Evolutionary conservation across 345 rosid genomes (phyloP).

Genomic region (Microcos paniculata): DNA sequence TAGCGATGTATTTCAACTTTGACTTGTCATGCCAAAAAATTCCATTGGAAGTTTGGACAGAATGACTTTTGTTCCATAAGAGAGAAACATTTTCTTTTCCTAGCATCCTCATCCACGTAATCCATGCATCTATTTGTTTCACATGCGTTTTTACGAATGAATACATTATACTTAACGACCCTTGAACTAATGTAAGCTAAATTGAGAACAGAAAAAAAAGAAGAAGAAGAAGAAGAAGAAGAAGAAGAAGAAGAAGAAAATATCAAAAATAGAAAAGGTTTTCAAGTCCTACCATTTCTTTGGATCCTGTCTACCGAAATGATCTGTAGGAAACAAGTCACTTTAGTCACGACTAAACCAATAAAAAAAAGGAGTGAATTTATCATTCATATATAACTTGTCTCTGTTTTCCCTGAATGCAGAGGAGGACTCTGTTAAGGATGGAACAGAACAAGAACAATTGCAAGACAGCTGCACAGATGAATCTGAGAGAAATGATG

Average conservation of each 20-base stretch:
- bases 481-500: conserved; percentile 37
- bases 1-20: neutral
- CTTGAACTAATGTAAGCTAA: neutral
- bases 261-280: neutral
- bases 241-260: too few relatives aligned
- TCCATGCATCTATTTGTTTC: neutral
- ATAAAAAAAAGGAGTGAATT: neutral
- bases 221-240: neutral
- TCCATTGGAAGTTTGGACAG: neutral
- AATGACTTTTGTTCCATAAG: neutral
- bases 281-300: neutral
- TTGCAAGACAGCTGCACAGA: conserved; percentile 42
- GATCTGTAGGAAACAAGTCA: neutral
- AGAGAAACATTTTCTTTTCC: neutral
- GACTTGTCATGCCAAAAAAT: neutral
- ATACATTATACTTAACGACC: neutral
- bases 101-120: neutral
- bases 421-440: conserved; percentile 70
- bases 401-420: conserved; percentile 12
- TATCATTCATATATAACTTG: neutral
- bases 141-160: neutral
- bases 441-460: conserved; percentile 61
- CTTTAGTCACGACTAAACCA: neutral
- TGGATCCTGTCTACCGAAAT: neutral
- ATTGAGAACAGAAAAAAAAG: neutral